phyloP scores from a whole-genome alignment of 2,329 filamentous ascomycete species.

The Calycina herbarum region DNA sequence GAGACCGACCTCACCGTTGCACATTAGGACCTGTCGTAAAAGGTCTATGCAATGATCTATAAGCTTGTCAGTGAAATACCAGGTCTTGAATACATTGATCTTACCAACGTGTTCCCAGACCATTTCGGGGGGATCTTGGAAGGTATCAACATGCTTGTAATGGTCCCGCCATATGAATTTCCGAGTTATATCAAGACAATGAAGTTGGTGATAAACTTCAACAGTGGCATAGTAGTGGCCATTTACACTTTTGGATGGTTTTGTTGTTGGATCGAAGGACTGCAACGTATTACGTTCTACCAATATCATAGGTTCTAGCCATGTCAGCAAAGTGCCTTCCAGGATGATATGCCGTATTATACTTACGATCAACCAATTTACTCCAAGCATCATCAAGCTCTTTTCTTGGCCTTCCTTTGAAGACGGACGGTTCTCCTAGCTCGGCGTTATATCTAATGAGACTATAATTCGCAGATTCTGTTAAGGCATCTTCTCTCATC shows the following conservation, averaged over 20 bases:
- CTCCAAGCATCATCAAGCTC: conserved; percentile 4
- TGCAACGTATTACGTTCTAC: no score
- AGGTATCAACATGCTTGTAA: background rate
- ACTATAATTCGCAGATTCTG: no score
- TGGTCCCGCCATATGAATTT: conserved; percentile 5
- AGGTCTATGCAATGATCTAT: conserved; percentile 6
- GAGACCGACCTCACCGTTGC: conserved; percentile 1
- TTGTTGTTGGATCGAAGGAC: no score
- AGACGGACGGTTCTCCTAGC: background rate
- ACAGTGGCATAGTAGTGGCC: conserved; percentile 1
- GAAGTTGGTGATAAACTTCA: conserved; percentile 9
- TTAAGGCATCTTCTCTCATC: no score
- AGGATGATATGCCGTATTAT: background rate
- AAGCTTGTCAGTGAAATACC: background rate
- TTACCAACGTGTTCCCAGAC: conserved; percentile 5
- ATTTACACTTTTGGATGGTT: background rate
- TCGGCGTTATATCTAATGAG: no score
- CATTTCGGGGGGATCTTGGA: background rate
- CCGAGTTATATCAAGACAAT: conserved; percentile 2
- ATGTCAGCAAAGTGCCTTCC: background rate
- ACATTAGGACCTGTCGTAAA: conserved; percentile 6
- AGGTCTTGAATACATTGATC: background rate
- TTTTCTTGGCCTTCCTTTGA: conserved; percentile 3
- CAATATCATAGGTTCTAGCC: no score
- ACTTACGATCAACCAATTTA: conserved; percentile 2